Evolutionary conservation across 78 protist genomes (phyloP), one percentile per base, ranked within the genome.

Genomic region (Speleostelium caveatum): DNA sequence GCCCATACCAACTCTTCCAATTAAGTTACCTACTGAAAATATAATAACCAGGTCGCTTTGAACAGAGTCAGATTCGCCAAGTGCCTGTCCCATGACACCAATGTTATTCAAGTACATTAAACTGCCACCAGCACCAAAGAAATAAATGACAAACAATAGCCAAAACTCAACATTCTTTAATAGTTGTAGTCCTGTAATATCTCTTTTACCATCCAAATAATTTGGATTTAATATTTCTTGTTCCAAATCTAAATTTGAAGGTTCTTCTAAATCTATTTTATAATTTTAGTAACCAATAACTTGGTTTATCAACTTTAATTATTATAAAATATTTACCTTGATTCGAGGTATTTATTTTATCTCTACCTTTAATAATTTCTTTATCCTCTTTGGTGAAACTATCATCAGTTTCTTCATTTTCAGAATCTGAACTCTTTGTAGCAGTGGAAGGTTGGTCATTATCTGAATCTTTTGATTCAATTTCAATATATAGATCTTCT

Each of bases 161-260:
- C 75, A 67, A 67, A 67, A 79, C 17, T 79, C 88, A 35, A 39
- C 19, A 22, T 32, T 67, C 39, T 51, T 79, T 1, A 65, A 55
- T 67, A 79, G 39, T 36, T 66, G 22, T 0, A 65, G 22, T 22
- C 88, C 88, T 21, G 72, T 53, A 39, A 79, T 58, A 56, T 79
- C 88, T 79, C 88, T 65, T 56, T 79, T 79, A 60, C 85, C 85
- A 74, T 74, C 85, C 14, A 74, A 10, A 60, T 74, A 74, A 41
- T 74, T 74, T 74, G 85, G 85, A 73, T n/a, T n/a, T n/a, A n/a
- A n/a, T n/a, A n/a, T n/a, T n/a, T n/a, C n/a, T 33, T 56, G 60
- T 28, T 73, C 4, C 8, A 58, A 21, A 61, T 61, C 68, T 16
- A 61, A n/a, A n/a, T n/a, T n/a, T n/a, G n/a, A n/a, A n/a, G n/a